Percentiles rank a stretch among this genome's conserved stretches.
These are phyloP conservation scores for Fusarium coffeatum DNA, from an alignment of 2,329 filamentous ascomycete genomes.

Conservation along the genomic window DNA sequence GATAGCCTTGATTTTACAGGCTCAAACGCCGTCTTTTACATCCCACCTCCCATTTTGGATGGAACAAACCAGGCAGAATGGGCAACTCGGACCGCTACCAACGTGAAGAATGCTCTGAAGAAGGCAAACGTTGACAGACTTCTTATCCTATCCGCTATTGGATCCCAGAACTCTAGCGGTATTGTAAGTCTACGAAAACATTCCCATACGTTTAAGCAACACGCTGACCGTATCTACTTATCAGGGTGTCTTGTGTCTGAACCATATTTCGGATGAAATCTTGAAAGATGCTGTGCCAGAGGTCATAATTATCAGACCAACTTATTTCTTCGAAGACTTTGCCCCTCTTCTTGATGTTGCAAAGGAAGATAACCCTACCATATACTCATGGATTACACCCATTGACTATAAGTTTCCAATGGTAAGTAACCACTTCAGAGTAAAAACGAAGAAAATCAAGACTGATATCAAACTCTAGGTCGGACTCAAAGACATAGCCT, in stretches of 20 bases:
- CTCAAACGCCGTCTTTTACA: slow-evolving; percentile 50
- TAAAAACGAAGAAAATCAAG: background rate
- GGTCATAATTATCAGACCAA: slow-evolving; percentile 36
- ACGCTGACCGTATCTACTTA: background rate
- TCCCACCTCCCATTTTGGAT: slow-evolving; percentile 49
- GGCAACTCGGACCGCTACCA: slow-evolving; percentile 35
- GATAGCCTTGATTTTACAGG: slow-evolving; percentile 45
- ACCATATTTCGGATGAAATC: slow-evolving; percentile 39
- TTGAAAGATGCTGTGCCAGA: slow-evolving; percentile 37
- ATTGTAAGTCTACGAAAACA: slow-evolving; percentile 41
- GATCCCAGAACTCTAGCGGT: slow-evolving; percentile 46
- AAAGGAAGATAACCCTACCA: slow-evolving; percentile 35
- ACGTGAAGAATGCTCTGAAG: slow-evolving; percentile 35
- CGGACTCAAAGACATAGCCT: slow-evolving; percentile 47
- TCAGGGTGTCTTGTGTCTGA: slow-evolving; percentile 45
- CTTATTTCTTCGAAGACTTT: slow-evolving; percentile 44
- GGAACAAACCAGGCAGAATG: slow-evolving; percentile 42
- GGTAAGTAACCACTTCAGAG: slow-evolving; percentile 26
- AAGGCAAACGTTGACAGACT: slow-evolving; percentile 36
- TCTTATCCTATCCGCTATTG: slow-evolving; percentile 47
- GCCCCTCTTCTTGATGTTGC: slow-evolving; percentile 33
- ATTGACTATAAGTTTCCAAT: slow-evolving; percentile 49
- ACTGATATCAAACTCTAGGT: slow-evolving; percentile 36
- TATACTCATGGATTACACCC: slow-evolving; percentile 47
- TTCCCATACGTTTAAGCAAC: accelerated